Evolutionary conservation across 23 red algal genomes (phyloP), one percentile per base, ranked within the genome.

Genomic region (Chondrus crispus): DNA sequence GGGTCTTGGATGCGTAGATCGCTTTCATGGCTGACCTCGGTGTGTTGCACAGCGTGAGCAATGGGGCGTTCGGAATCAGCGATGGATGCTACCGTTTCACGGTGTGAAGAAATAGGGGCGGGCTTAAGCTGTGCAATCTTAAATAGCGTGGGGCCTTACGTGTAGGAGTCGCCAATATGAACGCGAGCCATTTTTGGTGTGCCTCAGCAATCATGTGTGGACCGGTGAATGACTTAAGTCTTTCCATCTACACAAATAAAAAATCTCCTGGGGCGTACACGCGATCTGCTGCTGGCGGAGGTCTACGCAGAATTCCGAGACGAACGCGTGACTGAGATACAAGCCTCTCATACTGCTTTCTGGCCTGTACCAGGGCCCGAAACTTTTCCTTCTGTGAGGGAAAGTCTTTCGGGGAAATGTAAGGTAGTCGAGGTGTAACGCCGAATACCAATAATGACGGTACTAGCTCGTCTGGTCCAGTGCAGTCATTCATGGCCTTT

Each of bases 401-500:
- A 28, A 45, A 60, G 11, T 60, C 1, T 11, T 16, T 54, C 29
- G 46, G 46, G 7, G 9, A 9, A 8, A 44, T 20, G 50, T 12
- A 11, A 33, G 78, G 78, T 68, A 63, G 8, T 13, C 74, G 52
- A 16, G 46, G 74, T 10, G 71, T 40, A 46, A 62, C 46, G 7
- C 88, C 50, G 40, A 82, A 73, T 2, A 91, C 73, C 3, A 91
- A 42, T 50, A 91, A 40, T 28, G 36, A 82, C 7, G 52, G 79
- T 26, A 42, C 37, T 11, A 68, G 37, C 26, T 46, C 79, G 58
- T 57, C 37, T n/a, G 49, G 79, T 20, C 79, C 79, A 29, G 79
- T 46, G 6, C 44, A 9, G 37, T 84, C 50, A 46, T 84, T 84
- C 45, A 84, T 62, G 4, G 52, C 79, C 46, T 64, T 62, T n/a